These are phyloP conservation scores for Phytopythium litorale DNA, from an alignment of 352 stramenopile genomes.

Conservation along the genomic window DNA sequence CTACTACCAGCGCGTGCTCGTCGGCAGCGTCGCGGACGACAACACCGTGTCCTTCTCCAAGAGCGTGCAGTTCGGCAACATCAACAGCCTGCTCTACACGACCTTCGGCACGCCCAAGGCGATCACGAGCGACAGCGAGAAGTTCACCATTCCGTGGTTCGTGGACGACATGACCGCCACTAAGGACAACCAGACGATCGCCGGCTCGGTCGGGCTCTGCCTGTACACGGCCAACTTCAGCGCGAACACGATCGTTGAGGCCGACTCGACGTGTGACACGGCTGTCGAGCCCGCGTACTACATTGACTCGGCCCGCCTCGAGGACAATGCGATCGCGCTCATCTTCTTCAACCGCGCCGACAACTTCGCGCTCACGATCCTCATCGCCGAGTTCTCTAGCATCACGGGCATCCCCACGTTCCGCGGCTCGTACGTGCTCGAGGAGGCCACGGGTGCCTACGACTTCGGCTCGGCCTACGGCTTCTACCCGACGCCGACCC, in stretches of 20 bases:
- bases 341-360: slow-evolving; percentile 69
- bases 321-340: slow-evolving; percentile 53
- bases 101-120: slow-evolving; percentile 56
- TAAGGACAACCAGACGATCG: slow-evolving; percentile 43
- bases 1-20: slow-evolving; percentile 60
- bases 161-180: slow-evolving; percentile 34
- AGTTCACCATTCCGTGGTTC: slow-evolving; percentile 69
- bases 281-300: slow-evolving; percentile 64
- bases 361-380: slow-evolving; percentile 73
- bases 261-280: slow-evolving; percentile 42
- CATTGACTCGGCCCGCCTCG: slow-evolving; percentile 61
- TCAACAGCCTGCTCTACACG: slow-evolving; percentile 29
- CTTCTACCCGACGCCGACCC: slow-evolving; percentile 67
- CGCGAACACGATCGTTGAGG: slow-evolving; percentile 17
- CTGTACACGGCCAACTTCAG: slow-evolving; percentile 43
- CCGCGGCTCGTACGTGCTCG: slow-evolving; percentile 64
- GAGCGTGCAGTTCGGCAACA: slow-evolving; percentile 56
- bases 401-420: slow-evolving; percentile 55
- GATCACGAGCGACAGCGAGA: slow-evolving; percentile 60
- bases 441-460: slow-evolving; percentile 49
- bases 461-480: slow-evolving; percentile 64
- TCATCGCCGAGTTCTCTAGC: slow-evolving; percentile 59
- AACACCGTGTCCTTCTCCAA: slow-evolving; percentile 54
- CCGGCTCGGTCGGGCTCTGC: slow-evolving; percentile 48
- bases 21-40: slow-evolving; percentile 44